These are phyloP conservation scores for Saraca asoca DNA, from an alignment of 331 rosid genomes.

Conservation along the genomic window DNA sequence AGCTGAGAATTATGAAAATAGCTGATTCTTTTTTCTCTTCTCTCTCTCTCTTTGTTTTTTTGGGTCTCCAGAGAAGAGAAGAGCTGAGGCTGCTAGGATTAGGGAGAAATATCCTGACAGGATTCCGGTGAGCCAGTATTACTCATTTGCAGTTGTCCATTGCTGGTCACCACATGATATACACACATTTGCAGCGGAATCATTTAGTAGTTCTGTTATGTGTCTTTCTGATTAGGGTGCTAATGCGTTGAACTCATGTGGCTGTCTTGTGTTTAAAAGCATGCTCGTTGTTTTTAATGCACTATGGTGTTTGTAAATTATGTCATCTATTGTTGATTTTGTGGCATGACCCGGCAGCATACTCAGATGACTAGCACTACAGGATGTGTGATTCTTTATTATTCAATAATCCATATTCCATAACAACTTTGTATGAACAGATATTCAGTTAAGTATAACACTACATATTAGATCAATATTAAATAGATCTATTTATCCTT, in stretches of 20 bases:
- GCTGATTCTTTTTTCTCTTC: slow-evolving; percentile 13
- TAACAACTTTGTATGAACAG: not conserved
- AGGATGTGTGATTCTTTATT: slow-evolving; percentile 9
- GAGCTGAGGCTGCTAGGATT: slow-evolving; percentile 80
- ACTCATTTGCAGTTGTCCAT: slow-evolving; percentile 7
- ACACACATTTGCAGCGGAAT: slow-evolving; percentile 15
- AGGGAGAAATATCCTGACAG: slow-evolving; percentile 83
- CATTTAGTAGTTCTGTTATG: not conserved
- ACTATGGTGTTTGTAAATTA: slow-evolving; percentile 3
- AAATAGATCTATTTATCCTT: not conserved
- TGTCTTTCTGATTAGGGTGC: not conserved
- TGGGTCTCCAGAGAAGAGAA: slow-evolving; percentile 63
- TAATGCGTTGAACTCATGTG: slow-evolving; percentile 12
- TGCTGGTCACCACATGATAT: slow-evolving; percentile 17
- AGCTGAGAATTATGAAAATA: slow-evolving; percentile 20
- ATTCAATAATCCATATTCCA: slow-evolving; percentile 2
- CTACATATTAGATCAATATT: too few species aligned
- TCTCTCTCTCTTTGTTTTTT: too few species aligned
- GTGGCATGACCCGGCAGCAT: slow-evolving; percentile 17
- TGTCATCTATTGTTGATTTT: slow-evolving; percentile 19
- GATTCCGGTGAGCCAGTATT: slow-evolving; percentile 61
- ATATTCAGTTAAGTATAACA: too few species aligned
- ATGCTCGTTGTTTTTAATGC: slow-evolving; percentile 7
- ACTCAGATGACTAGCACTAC: not conserved
- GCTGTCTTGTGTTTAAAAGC: slow-evolving; percentile 1